Conservation (phyloP, 2,329 filamentous ascomycete species). For the Pseudopyricularia javanii region DNA sequence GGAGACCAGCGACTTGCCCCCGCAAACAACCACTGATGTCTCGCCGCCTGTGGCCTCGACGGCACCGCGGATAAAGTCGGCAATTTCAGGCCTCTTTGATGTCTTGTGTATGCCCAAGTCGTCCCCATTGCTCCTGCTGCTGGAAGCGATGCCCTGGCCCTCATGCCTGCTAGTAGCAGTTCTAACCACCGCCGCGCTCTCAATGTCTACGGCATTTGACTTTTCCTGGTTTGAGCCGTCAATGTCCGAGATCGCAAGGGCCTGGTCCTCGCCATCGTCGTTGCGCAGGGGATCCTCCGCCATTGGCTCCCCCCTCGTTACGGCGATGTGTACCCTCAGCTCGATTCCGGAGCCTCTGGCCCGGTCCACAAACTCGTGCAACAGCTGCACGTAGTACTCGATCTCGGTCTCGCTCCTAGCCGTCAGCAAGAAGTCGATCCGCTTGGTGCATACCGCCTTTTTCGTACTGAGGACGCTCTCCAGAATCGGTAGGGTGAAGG, state of each 20-base stretch:
- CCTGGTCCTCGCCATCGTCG: neutral
- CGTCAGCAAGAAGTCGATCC: constrained; percentile 40
- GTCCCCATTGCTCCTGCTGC: constrained; percentile 9
- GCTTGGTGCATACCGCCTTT: constrained; percentile 31
- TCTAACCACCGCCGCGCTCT: constrained; percentile 8
- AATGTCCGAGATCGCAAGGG: neutral
- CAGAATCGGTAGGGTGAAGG: constrained; percentile 46
- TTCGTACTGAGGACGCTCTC: constrained; percentile 35
- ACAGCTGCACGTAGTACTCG: constrained; percentile 38
- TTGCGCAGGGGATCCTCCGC: neutral
- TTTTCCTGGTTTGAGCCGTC: neutral
- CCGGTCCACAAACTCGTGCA: constrained; percentile 29
- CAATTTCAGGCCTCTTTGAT: constrained; percentile 35
- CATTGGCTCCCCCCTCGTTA: constrained; percentile 25
- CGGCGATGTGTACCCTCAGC: constrained; percentile 38
- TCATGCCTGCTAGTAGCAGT: constrained; percentile 6
- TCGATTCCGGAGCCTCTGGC: constrained; percentile 32
- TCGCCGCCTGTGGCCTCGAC: constrained; percentile 48
- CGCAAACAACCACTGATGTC: constrained; percentile 49
- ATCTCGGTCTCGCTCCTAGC: constrained; percentile 40
- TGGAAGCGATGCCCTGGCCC: neutral
- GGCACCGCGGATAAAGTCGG: constrained; percentile 34
- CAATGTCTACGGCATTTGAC: constrained; percentile 11
- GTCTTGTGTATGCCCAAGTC: constrained; percentile 32
- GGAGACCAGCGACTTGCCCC: constrained; percentile 41